phyloP scores from a whole-genome alignment of 2,329 filamentous ascomycete species.

The Cordyceps pruinosa region DNA sequence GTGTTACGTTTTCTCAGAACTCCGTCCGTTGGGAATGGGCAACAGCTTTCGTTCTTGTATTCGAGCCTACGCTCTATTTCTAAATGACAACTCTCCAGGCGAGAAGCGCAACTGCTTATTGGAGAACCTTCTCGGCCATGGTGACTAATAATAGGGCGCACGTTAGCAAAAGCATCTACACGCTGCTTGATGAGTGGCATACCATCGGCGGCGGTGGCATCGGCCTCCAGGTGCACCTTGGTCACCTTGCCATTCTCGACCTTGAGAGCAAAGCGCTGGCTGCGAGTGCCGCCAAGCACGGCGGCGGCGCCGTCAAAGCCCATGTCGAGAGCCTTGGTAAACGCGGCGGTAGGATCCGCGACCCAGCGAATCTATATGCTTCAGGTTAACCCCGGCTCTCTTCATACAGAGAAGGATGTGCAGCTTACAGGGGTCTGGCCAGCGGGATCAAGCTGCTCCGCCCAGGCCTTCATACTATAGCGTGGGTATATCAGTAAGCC shows the following conservation, averaged over 20 bases:
- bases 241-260: conserved; percentile 81
- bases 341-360: conserved; percentile 69
- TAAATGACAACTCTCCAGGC: neutral
- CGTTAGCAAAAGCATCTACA: neutral
- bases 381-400: neutral
- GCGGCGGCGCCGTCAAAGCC: conserved; percentile 65
- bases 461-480: conserved; percentile 83
- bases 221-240: conserved; percentile 75
- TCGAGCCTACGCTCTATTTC: neutral
- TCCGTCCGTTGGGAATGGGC: no score
- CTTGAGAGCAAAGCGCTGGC: conserved; percentile 82
- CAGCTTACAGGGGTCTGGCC: conserved; percentile 66
- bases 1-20: no score
- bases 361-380: conserved; percentile 73
- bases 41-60: no score
- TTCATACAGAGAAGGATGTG: neutral
- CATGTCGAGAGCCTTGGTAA: conserved; percentile 78
- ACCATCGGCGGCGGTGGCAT: conserved; percentile 79
- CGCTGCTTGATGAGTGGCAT: conserved; percentile 21
- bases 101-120: conserved; percentile 16
- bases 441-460: conserved; percentile 65
- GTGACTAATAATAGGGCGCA: conserved; percentile 34
- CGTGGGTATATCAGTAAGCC: neutral
- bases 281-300: conserved; percentile 74
- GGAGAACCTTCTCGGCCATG: conserved; percentile 45